phyloP scores from a whole-genome alignment of 2,329 filamentous ascomycete species.

The Penicillium fuscoglaucum region DNA sequence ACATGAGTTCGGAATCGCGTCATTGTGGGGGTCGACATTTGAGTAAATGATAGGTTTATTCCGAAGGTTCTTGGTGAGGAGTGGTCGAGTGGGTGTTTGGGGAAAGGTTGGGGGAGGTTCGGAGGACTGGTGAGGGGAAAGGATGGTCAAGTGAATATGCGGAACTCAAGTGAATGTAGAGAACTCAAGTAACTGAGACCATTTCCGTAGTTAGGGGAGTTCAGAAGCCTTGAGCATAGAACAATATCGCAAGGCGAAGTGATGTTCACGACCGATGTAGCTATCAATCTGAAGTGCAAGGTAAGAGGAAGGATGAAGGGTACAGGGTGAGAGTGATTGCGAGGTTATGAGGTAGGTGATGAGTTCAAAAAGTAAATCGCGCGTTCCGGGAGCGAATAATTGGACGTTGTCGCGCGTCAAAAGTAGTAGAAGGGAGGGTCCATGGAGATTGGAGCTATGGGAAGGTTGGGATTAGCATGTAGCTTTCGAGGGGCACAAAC shows the following conservation, averaged over 20 bases:
- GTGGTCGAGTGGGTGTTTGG: background rate
- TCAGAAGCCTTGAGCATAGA: background rate
- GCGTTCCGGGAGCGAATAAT: background rate
- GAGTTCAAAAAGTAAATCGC: background rate
- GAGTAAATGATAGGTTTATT: background rate
- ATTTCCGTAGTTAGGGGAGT: background rate
- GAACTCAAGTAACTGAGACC: background rate
- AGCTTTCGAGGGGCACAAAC: constrained; percentile 6
- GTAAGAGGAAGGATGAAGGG: background rate
- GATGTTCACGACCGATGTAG: background rate
- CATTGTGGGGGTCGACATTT: constrained; percentile 24
- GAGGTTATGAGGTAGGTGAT: background rate
- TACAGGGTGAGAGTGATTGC: background rate
- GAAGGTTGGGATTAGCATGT: constrained; percentile 2
- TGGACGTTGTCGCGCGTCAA: constrained; percentile 11
- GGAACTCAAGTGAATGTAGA: background rate
- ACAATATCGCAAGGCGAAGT: background rate
- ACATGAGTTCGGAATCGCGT: constrained; percentile 29
- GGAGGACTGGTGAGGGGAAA: background rate
- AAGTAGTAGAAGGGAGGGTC: background rate
- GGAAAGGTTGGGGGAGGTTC: background rate
- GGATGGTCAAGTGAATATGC: background rate
- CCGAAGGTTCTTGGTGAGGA: background rate
- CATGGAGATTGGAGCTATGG: constrained; percentile 5
- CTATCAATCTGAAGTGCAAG: background rate